Conservation (phyloP, 768 basidiomycete species). For the Rubroboletus satanas region DNA sequence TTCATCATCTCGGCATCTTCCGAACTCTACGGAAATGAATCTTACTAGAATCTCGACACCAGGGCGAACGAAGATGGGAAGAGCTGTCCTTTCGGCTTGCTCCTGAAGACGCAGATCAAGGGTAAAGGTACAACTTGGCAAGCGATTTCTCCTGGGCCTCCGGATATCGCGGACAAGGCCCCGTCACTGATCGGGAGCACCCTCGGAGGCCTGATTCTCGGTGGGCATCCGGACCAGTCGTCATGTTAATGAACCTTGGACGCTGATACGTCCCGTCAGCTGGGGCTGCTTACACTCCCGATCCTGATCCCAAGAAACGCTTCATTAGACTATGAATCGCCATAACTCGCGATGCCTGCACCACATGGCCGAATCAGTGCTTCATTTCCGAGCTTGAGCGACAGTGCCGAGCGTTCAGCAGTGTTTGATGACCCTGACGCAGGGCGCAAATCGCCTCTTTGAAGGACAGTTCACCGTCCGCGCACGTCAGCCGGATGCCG, state of each 20-base stretch:
- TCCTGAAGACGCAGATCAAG: background rate
- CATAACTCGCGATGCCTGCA: background rate
- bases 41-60: background rate
- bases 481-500: background rate
- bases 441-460: background rate
- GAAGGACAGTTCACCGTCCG: background rate
- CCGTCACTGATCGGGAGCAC: too few relatives aligned
- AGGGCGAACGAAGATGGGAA: background rate
- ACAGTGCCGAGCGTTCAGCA: background rate
- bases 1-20: background rate
- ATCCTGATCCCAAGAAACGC: background rate
- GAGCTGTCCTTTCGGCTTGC: background rate
- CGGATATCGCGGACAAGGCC: background rate
- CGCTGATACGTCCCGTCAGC: background rate
- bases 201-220: background rate
- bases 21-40: conserved; percentile 7
- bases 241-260: background rate
- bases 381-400: background rate
- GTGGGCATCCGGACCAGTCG: background rate
- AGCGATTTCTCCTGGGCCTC: background rate
- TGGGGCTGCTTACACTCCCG: background rate
- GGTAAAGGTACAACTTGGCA: background rate
- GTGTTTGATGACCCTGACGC: background rate
- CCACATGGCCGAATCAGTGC: background rate
- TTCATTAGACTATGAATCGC: background rate